Percentiles rank a stretch among this genome's conserved stretches.
phyloP scores from a whole-genome alignment of 306 rosid species.

The Aeschynomene evenia region DNA sequence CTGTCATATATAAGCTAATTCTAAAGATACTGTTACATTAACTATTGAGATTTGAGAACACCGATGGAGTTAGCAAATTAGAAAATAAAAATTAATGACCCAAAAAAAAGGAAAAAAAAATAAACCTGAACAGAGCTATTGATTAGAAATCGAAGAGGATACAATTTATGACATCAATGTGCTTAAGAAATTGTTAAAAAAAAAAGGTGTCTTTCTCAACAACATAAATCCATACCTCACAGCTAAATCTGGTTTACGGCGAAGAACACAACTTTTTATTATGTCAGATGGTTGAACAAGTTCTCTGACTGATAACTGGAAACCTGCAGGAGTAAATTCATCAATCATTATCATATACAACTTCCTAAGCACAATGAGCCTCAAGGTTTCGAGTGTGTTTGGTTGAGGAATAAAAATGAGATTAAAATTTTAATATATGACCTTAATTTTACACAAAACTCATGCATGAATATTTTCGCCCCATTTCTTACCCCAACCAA shows the following conservation, averaged over 20 bases:
- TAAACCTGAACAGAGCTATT: neutral
- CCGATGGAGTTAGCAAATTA: neutral
- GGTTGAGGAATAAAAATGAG: too few relatives aligned
- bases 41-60: neutral
- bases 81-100: slow-evolving; percentile 6
- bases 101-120: neutral
- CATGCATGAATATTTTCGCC: too few relatives aligned
- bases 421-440: too few relatives aligned
- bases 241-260: slow-evolving; percentile 65
- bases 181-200: slow-evolving; percentile 14
- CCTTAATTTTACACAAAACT: too few relatives aligned
- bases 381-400: too few relatives aligned
- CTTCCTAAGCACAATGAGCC: too few relatives aligned
- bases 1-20: slow-evolving; percentile 14
- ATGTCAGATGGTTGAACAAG: slow-evolving; percentile 63
- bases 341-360: neutral
- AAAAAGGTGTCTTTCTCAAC: slow-evolving; percentile 11
- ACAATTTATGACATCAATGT: slow-evolving; percentile 1
- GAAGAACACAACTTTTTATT: slow-evolving; percentile 60
- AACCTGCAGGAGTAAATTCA: slow-evolving; percentile 65
- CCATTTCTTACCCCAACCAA: too few relatives aligned
- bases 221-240: slow-evolving; percentile 67
- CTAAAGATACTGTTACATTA: neutral
- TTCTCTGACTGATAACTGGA: slow-evolving; percentile 57
- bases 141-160: neutral